Conservation (phyloP, 2,329 filamentous ascomycete genomes). For the Tolypocladium guangdongense region DNA sequence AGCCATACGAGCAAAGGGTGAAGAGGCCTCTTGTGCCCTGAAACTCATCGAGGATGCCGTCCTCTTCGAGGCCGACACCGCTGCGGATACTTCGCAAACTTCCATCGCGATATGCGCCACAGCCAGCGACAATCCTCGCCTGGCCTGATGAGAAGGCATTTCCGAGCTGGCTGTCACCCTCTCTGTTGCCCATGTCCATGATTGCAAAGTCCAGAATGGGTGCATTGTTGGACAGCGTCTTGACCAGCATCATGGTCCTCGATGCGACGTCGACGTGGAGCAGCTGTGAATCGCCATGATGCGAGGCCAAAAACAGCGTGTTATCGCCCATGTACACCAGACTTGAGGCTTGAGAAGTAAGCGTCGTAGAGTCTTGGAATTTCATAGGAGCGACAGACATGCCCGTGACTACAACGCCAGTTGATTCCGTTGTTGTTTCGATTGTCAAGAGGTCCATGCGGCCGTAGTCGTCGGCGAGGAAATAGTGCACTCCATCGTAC, state of each 20-base stretch:
- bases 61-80: slow-evolving; percentile 82
- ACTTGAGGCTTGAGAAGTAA: slow-evolving; percentile 63
- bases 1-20: slow-evolving; percentile 43
- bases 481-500: slow-evolving; percentile 69
- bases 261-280: slow-evolving; percentile 42
- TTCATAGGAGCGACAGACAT: slow-evolving; percentile 51
- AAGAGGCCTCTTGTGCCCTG: slow-evolving; percentile 64
- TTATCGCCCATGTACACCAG: slow-evolving; percentile 68
- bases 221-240: slow-evolving; percentile 65
- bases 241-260: slow-evolving; percentile 50
- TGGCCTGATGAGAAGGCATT: slow-evolving; percentile 94
- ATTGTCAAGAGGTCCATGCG: slow-evolving; percentile 77
- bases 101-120: slow-evolving; percentile 81
- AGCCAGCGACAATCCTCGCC: slow-evolving; percentile 84
- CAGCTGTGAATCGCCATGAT: slow-evolving; percentile 86
- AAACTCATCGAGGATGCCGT: slow-evolving; percentile 73
- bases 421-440: slow-evolving; percentile 51
- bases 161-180: slow-evolving; percentile 60
- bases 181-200: slow-evolving; percentile 88
- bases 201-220: slow-evolving; percentile 89
- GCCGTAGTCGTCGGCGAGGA: slow-evolving; percentile 90
- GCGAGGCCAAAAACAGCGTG: slow-evolving; percentile 77
- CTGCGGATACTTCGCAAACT: slow-evolving; percentile 84
- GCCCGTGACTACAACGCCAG: slow-evolving; percentile 54
- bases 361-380: slow-evolving; percentile 13